Base-by-base conservation (phyloP, 139 green algal genomes). In the Astrephomene gubernaculifera region DNA sequence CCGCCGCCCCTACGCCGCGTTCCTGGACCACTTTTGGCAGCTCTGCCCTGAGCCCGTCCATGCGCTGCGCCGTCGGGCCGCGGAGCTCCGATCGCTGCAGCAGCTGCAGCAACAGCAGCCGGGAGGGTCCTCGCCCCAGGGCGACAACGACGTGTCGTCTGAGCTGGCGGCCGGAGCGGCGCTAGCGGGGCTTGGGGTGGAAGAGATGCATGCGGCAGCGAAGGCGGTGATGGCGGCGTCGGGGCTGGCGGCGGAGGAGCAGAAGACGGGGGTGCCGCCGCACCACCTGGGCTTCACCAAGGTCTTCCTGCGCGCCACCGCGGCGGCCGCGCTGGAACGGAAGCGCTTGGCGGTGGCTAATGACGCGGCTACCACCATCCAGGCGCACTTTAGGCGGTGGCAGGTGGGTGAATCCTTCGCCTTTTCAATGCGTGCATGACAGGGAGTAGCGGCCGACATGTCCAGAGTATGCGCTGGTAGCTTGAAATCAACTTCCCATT, bases 21-120 rank as follows among this genome's bases (percentile, higher is more conserved):
- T 99, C 92, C 87, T 98, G 27, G 95, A 98, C 53, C 93, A 97
- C 76, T 99, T 98, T 89, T 97, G 95, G 93, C 91, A 95, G 35
- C 91, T 99, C 53, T 90, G 82, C 39, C 91, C 93, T 0, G 82
- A 93, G 61, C 68, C 87, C 35, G 53, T 85, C 12, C 86, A 82
- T 29, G 65, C 49, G 31, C 57, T 88, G 87, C 71, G 65, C 29
- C 69, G 68, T 25, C 70, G 60, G 54, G 74, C 87, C 43, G 81
- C 63, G 29, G 45, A 57, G 63, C 54, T 45, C 49, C 12, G 49
- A 12, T 25, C 12, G 12, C 49, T 57, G 12, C 80, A 87, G 72
- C 67, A 85, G 85, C 86, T 92, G 44, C 89, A 96, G 38, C 65
- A 39, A 1, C 14, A 21, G 31, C 57, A 17, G 33, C 67, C 39